Percentiles rank a stretch among this genome's conserved stretches.
Conservation (phyloP, 139 green algal genomes). For the Chlamydomonas sp. region DNA sequence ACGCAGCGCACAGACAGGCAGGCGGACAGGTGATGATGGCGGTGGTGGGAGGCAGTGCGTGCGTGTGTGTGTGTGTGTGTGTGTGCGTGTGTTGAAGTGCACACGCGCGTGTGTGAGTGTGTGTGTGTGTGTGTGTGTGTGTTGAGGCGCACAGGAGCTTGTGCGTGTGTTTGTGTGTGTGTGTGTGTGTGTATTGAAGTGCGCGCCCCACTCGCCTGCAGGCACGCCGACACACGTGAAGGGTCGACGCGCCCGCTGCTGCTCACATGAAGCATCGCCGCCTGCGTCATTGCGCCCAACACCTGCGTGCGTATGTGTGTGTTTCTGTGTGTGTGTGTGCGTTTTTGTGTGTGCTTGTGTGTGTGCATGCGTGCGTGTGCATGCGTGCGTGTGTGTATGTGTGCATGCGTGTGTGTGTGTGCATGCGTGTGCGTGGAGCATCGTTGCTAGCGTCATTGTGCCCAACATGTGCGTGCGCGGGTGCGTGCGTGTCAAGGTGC, state of each 20-base stretch:
- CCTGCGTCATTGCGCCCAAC: slow-evolving; percentile 61
- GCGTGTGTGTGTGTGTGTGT: not conserved
- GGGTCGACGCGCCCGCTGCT: slow-evolving; percentile 22
- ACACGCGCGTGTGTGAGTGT: not conserved
- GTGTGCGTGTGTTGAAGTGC: not conserved
- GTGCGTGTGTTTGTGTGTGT: not conserved
- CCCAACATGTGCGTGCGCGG: no score
- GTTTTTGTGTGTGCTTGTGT: no score
- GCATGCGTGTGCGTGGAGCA: no score
- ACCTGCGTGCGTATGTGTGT: no score
- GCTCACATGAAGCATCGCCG: slow-evolving; percentile 80
- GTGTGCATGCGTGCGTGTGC: no score
- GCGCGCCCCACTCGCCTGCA: slow-evolving; percentile 48
- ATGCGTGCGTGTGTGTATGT: no score
- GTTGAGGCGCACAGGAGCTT: not conserved
- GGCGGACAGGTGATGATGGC: not conserved
- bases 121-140: not conserved
- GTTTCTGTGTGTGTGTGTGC: no score
- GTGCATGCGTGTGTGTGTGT: no score
- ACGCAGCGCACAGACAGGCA: not conserved
- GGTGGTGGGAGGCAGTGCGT: not conserved
- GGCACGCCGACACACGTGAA: slow-evolving; percentile 20
- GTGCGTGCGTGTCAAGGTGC: no score
- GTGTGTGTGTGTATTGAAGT: not conserved
- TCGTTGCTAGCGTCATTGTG: no score